Evolutionary conservation across 1,139 yeast genomes (phyloP), one percentile per base, ranked within the genome.

Genomic region (Kodamaea derodonti): DNA sequence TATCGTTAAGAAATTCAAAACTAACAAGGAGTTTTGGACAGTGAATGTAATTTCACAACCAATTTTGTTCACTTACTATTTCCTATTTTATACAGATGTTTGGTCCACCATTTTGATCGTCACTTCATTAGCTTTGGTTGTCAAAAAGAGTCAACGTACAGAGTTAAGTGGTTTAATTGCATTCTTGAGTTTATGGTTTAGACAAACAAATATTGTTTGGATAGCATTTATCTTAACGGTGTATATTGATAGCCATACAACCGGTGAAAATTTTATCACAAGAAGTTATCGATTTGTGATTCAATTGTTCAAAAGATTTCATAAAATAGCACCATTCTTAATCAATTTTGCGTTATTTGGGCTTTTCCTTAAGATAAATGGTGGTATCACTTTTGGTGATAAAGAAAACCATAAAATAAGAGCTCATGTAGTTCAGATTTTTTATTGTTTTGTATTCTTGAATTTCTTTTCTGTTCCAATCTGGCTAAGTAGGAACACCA

Each of bases 161-260:
- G 51, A 51, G 11, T 11, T 52, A 2, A 58, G 75, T 41, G 78
- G 79, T 0, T 4, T 71, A 1, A 48, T 76, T 17, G 84, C 80
- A 0, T 69, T 78, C 24, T 27, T 66, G 5, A 80, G 90, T 51
- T 64, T 92, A 30, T 65, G 77, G 57, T 81, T 92, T 50, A 74
- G 98, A 44, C 98, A 92, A 51, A 94, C 98, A 0, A 92, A 92
- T 49, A 80, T 92, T 25, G 65, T 88, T 0, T 92, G 98, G 98
- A 69, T 80, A 5, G 79, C 75, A 0, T 82, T 84, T 45, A 64
- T 81, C n/a, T 53, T 76, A 37, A 66, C 75, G 0, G 60, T 78
- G 2, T 60, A 77, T n/a, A 55, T 83, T 20, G 87, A 82, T 45
- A 58, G 67, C 30, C 56, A 62, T 10, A 33, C 36, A 3, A 52